Percentiles rank a stretch among this genome's conserved stretches.
Conservation (phyloP, 2,329 filamentous ascomycete genomes). For the Bipolaris bicolor region DNA sequence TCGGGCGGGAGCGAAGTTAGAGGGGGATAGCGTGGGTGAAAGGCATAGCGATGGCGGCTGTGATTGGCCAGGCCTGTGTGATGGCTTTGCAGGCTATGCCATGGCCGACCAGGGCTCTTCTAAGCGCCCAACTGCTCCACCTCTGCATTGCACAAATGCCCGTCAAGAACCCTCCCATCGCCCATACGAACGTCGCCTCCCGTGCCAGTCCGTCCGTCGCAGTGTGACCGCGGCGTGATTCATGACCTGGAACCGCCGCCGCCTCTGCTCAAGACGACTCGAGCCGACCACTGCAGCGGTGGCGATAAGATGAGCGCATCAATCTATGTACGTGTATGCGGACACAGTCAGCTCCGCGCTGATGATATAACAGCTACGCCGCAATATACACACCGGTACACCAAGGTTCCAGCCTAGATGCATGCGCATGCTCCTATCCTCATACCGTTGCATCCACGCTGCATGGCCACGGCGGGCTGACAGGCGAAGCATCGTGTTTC, state of each 20-base stretch:
- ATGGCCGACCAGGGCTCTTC: conserved; percentile 25
- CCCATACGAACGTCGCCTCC: conserved; percentile 5
- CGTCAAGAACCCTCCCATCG: conserved; percentile 3
- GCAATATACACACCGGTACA: conserved; percentile 13
- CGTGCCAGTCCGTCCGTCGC: conserved; percentile 30
- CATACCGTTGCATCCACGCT: conserved; percentile 22
- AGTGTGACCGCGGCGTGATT: conserved; percentile 40
- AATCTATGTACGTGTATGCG: neutral
- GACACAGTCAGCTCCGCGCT: conserved; percentile 17
- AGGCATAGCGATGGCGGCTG: conserved; percentile 10
- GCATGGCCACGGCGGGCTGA: conserved; percentile 6
- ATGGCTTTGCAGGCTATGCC: conserved; percentile 29
- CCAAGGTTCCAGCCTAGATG: conserved; percentile 2
- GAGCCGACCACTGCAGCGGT: neutral
- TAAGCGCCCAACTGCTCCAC: conserved; percentile 42
- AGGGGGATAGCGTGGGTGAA: conserved; percentile 27
- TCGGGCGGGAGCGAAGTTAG: conserved; percentile 34
- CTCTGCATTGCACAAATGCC: conserved; percentile 9
- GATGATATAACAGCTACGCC: conserved; percentile 11
- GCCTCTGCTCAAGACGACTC: neutral
- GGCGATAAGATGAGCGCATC: neutral
- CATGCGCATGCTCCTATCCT: conserved; percentile 16
- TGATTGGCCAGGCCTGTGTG: conserved; percentile 35
- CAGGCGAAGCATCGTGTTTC: conserved; percentile 6
- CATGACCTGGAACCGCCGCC: conserved; percentile 12